Evolutionary conservation across 2,329 filamentous ascomycete genomes (phyloP).

Genomic region (Sporothrix phasma): DNA sequence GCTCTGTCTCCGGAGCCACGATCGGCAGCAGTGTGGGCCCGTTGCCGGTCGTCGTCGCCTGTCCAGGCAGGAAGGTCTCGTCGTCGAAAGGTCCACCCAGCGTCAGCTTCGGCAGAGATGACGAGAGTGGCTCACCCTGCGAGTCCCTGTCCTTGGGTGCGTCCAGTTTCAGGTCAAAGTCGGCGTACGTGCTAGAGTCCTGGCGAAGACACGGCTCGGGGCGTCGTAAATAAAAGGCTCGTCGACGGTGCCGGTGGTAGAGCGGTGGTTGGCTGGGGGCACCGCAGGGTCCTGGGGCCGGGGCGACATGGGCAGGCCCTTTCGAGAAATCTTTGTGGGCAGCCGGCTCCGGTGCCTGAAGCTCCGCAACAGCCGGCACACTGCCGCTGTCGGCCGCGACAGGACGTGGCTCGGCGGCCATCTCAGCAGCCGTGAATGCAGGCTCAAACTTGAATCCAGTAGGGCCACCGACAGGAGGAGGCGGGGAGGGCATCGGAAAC

Average conservation of each 20-base stretch:
- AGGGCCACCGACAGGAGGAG: constrained; percentile 12
- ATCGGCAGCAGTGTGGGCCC: constrained; percentile 5
- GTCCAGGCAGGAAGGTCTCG: constrained; percentile 8
- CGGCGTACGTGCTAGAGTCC: constrained; percentile 10
- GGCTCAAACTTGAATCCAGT: constrained; percentile 21
- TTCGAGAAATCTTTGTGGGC: constrained; percentile 23
- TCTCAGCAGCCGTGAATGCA: constrained; percentile 32
- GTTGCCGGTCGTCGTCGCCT: constrained; percentile 1
- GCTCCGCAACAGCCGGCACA: constrained; percentile 24
- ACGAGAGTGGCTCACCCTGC: background rate
- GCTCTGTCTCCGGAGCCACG: background rate
- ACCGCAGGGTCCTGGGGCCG: background rate
- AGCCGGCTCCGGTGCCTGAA: constrained; percentile 31
- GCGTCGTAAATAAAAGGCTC: constrained; percentile 20
- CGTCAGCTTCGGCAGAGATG: constrained; percentile 10
- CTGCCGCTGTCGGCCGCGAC: constrained; percentile 22
- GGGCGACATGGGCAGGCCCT: constrained; percentile 18
- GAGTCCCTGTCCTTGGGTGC: background rate
- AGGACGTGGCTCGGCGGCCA: constrained; percentile 7
- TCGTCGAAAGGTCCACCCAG: constrained; percentile 13
- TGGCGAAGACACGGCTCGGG: constrained; percentile 11
- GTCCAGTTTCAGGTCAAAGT: constrained; percentile 12
- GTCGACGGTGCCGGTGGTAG: constrained; percentile 16
- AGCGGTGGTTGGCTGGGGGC: constrained; percentile 5
- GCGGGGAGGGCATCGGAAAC: constrained; percentile 10